Base-by-base conservation (phyloP, 441 rosid species). In the Jatropha podagrica region DNA sequence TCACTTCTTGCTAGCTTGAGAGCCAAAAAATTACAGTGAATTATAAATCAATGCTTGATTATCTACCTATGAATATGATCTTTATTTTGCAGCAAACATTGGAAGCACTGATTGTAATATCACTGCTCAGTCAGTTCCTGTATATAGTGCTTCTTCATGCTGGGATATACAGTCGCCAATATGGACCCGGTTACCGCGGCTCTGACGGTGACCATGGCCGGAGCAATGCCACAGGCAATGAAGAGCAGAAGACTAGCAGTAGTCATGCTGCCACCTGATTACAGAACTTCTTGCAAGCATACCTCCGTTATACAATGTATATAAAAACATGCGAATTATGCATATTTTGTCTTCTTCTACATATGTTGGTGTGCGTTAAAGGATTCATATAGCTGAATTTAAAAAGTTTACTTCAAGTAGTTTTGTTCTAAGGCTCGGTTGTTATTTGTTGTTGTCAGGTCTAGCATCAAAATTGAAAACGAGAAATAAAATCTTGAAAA, bases 61-160 rank as follows among this genome's bases (percentile, higher is more conserved):
- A 8, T 8, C 10, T 72, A 20, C 4, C 32, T 32, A 32, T 32
- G 32, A 32, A 32, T 32, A 32, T 75, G 18, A 18, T 38, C 51
- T 37, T 48, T 32, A 32, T 27, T 72, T 41, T 77, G 81, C 85
- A 80, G 82, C 78, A 59, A 83, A 83, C 86, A 40, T 72, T 82
- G 77, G 86, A 80, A 82, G 83, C 82, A 63, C 56, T 80, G 60
- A 68, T 75, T 46, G 20, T 76, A 13, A 37, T 81, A 67, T 80
- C 84, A 27, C 14, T 80, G 2, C 60, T 69, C 42, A 74, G 83
- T 64, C 86, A 81, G 76, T 77, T 81, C 49, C 69, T 80, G 66
- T 78, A 72, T 65, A 44, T 76, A 68, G 69, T 74, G 46, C 77
- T 82, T 40, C 79, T 76, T 60, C 83, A 80, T 40, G 76, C 80